Evolutionary conservation across 2,329 filamentous ascomycete species (phyloP), one percentile per base, ranked within the genome.

Genomic region (Aspergillus sp.): DNA sequence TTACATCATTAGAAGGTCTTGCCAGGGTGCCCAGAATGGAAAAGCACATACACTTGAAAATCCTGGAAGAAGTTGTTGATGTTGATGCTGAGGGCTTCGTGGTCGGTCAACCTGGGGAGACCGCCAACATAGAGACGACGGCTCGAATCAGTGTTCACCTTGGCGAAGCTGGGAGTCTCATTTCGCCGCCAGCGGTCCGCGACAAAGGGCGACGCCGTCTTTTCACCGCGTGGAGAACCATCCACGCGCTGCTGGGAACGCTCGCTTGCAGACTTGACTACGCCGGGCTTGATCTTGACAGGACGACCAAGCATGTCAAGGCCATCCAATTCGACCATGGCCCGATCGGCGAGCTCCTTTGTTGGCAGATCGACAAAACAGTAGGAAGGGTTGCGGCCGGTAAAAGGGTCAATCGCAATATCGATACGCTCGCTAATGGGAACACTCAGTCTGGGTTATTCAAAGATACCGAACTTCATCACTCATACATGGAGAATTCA

Each of bases 341-440:
- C 81, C 1, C 63, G 63, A 4, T 78, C 71, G 3, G 83, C 83
- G 29, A 79, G 70, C 29, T 78, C 77, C 41, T 73, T 73, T 41
- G 72, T 74, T 41, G 65, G 64, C 48, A 88, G 78, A 57, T 88
- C 83, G 41, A 87, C 78, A 56, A 88, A 88, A 68, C 83, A 88
- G 67, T 86, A 87, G 34, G 81, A 83, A 0, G 83, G 83, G 61
- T 87, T 88, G 40, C 83, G 74, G 36, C 76, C 79, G 29, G 78
- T 83, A 62, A 84, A 79, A 1, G 81, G 77, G 57, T 88, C 83
- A 45, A 84, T 74, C 1, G 81, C 82, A 56, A 88, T 83, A 61
- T 84, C 80, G 52, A 87, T 78, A 41, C 78, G 77, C 53, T 77
- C 73, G 52, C 72, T 74, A 57, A 19, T 19, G 55, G 53, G 55